Conservation (phyloP, 352 stramenopile genomes). For the Pythium guiyangense region DNA sequence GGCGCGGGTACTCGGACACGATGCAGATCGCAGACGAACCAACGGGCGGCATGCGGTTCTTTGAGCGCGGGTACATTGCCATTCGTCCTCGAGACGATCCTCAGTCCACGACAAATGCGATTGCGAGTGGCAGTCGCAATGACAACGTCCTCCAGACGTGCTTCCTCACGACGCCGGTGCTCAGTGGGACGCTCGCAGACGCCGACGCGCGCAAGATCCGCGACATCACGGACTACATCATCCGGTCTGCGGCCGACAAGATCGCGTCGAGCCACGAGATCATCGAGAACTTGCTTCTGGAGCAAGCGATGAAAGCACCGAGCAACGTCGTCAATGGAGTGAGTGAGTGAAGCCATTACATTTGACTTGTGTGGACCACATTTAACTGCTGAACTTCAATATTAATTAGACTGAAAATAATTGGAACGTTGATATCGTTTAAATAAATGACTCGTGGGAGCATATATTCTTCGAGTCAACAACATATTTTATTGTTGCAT, state of each 20-base stretch:
- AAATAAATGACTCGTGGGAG: no score
- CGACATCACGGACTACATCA: constrained; percentile 16
- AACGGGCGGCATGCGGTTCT: constrained; percentile 37
- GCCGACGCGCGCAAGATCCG: constrained; percentile 1
- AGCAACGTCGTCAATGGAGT: no score
- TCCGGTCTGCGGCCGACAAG: constrained; percentile 13
- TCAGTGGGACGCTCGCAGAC: constrained; percentile 1
- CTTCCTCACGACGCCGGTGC: constrained; percentile 14
- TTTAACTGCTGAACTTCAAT: no score
- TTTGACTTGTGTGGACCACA: no score
- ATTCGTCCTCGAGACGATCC: constrained; percentile 1
- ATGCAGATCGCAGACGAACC: constrained; percentile 35
- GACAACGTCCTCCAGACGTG: constrained; percentile 16
- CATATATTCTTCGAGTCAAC: no score
- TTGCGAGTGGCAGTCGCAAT: constrained; percentile 4
- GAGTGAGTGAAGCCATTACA: no score
- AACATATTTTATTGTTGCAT: no score
- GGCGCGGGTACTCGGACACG: constrained; percentile 28
- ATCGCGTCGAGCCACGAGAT: constrained; percentile 16
- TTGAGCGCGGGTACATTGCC: constrained; percentile 33
- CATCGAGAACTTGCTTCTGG: constrained; percentile 19
- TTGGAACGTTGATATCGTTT: no score
- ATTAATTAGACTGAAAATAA: no score
- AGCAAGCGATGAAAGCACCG: constrained; percentile 4
- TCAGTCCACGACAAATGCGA: background rate